A percentile compares a stretch with the other conserved stretches of the same genome.
Conservation (phyloP, 257 asterid species). For the Scutellaria barbata region DNA sequence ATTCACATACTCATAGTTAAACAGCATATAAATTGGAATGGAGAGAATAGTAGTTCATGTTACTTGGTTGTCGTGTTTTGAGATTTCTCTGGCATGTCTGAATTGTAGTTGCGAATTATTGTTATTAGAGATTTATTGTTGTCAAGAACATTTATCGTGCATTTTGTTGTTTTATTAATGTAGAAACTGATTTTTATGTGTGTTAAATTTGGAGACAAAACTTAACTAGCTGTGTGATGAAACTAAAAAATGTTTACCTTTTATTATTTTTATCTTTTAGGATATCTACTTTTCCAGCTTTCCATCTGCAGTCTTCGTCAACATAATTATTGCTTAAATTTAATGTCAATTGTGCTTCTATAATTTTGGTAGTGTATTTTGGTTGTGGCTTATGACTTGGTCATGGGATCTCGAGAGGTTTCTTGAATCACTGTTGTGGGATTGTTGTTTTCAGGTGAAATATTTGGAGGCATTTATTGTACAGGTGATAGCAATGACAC, state of each 20-base stretch:
- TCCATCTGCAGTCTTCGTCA: background rate
- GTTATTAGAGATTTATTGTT: slow-evolving; percentile 1
- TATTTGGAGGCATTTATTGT: slow-evolving; percentile 76
- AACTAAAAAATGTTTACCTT: slow-evolving; percentile 12
- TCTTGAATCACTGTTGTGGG: slow-evolving; percentile 6
- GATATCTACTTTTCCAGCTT: background rate
- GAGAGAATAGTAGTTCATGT: background rate
- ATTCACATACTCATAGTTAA: too few relatives aligned
- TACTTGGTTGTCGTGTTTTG: background rate
- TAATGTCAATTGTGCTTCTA: background rate
- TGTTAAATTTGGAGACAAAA: background rate
- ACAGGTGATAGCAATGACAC: slow-evolving; percentile 65
- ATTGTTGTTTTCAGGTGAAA: slow-evolving; percentile 64
- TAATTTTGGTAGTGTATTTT: background rate
- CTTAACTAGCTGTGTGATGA: background rate
- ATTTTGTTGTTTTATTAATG: slow-evolving; percentile 7
- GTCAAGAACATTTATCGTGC: background rate
- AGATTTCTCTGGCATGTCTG: background rate
- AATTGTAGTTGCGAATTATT: slow-evolving; percentile 17
- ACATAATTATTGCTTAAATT: slow-evolving; percentile 7
- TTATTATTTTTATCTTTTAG: background rate
- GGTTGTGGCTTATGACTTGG: background rate
- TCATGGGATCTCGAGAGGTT: background rate
- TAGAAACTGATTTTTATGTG: background rate
- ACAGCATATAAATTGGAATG: too few relatives aligned